Base-by-base conservation (phyloP, 345 rosid genomes). In the Populus simonii region DNA sequence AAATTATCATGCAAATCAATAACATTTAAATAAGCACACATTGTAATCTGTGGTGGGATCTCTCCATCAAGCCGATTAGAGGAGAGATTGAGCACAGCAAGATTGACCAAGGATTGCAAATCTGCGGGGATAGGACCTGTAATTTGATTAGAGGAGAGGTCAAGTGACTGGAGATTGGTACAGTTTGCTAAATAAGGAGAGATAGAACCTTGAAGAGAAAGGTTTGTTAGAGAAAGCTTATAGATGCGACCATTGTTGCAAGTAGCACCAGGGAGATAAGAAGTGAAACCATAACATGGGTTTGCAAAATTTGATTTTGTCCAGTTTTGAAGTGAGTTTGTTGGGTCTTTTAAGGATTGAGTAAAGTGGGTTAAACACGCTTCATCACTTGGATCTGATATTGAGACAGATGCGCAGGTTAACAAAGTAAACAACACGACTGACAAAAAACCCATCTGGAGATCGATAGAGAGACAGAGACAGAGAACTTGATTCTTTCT, bases 211-310 rank as follows among this genome's bases (percentile, higher is more conserved):
- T 87, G 91, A 16, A 95, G 90, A 47, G 92, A 86, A 78, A 93
- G 91, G 63, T 86, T 89, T 0, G 88, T 85, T 53, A 94, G 90
- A n/a, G 98, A 88, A 31, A 95, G 97, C 84, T 95, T 95, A 86
- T 93, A 95, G 86, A 95, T 83, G 62, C 99, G 84, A 70, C 98
- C 98, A 76, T 93, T 95, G 92, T 92, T 95, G 89, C 98, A 93
- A 73, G 88, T 91, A 73, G 87, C 97, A 6, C 98, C 98, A 2
- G 85, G 86, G 53, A 95, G 89, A 41, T 78, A 81, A 22, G 99
- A 95, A 12, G 84, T 88, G 88, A 93, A 90, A 29, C 92, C 94
- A 71, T 80, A 85, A 76, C 99, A 95, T 17, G 98, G 93, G 73
- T 78, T 85, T 4, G 92, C 85, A 81, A 95, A 85, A 69, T 63